Evolutionary conservation across 257 asterid genomes (phyloP).

Genomic region (Echium plantagineum): DNA sequence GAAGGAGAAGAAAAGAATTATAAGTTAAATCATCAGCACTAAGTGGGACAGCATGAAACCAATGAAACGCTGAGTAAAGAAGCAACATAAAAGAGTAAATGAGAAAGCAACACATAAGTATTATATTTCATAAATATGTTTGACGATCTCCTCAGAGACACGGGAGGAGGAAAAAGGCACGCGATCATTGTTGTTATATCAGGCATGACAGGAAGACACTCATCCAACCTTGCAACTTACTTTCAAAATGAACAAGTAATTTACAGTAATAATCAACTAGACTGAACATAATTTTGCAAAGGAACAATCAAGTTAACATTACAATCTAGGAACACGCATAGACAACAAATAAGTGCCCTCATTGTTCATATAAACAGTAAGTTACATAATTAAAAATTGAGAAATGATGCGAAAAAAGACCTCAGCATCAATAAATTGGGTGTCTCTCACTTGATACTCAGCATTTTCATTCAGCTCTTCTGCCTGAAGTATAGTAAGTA

Average conservation of each 20-base stretch:
- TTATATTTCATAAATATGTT: too few relatives aligned
- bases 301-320: not conserved
- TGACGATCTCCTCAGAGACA: not conserved
- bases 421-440: conserved; percentile 82
- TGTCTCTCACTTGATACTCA: conserved; percentile 57
- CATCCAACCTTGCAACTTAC: not conserved
- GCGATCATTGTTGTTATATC: not conserved
- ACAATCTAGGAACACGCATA: not conserved
- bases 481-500: conserved; percentile 46
- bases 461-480: conserved; percentile 55
- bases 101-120: too few relatives aligned
- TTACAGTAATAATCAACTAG: too few relatives aligned
- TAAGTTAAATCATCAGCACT: not conserved
- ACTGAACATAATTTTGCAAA: too few relatives aligned
- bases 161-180: not conserved
- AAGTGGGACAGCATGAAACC: not conserved
- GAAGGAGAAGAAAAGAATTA: not conserved
- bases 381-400: not conserved
- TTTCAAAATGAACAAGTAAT: not conserved
- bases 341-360: not conserved
- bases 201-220: not conserved
- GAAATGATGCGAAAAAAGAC: conserved; percentile 9
- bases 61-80: not conserved
- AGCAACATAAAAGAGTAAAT: too few relatives aligned
- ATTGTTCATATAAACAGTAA: too few relatives aligned